Base-by-base conservation (phyloP, 345 rosid genomes). In the Geranium brycei region DNA sequence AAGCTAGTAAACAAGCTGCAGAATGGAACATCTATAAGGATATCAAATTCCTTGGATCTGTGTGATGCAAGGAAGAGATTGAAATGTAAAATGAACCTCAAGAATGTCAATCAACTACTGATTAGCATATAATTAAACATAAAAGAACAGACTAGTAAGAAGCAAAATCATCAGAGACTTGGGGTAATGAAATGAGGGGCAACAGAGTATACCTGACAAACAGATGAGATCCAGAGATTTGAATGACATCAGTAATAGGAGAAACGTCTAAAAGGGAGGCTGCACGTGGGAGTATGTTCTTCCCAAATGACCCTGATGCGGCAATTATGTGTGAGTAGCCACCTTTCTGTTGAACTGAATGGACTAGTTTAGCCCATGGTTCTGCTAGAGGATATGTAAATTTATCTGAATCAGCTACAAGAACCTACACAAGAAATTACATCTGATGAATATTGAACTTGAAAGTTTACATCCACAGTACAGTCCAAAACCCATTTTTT, bases 261-360 rank as follows among this genome's bases (percentile, higher is more conserved):
- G 92, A 90, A 72, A 93, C 92, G 73, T 90, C 97, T 65, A 90
- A 78, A 61, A 90, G 80, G 66, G 99, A 91, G 64, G 99, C 97
- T 0, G 89, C 89, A 69, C 99, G 95, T 1, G 99, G 97, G 38
- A 90, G 70, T 40, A 86, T 23, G 65, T 90, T 90, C 73, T 93
- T 93, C 75, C 99, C 97, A 59, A 93, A 93, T 60, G 99, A 93
- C 74, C 84, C 77, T 0, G 99, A 80, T 18, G 87, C 78, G 72
- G 92, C 77, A 71, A 93, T 63, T 17, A 93, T 80, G 30, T 93
- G 96, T 0, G 99, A 82, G 74, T 90, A 88, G 14, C 76, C 81
- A 62, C 83, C 79, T 70, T 71, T 78, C 67, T 72, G 80, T 68
- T 86, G 92, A 79, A 93, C 83, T 68, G 86, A 64, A 7, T 87